These are phyloP conservation scores for Yarrowia sp. DNA, from an alignment of 805 yeast genomes.

Conservation along the genomic window DNA sequence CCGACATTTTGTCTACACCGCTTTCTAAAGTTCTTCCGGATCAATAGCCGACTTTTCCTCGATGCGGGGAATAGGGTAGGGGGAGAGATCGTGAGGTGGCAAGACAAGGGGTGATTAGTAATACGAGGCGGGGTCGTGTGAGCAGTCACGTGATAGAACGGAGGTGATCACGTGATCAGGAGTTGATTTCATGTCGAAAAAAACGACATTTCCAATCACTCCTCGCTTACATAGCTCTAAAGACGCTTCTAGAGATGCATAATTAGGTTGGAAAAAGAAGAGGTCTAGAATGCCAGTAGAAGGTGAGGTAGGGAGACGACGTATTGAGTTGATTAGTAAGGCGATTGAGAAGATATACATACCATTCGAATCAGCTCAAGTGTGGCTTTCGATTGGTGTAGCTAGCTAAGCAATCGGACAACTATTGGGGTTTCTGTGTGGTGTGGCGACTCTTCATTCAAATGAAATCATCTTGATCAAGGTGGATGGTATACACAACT, in stretches of 20 bases:
- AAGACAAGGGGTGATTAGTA: not conserved
- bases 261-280: not conserved
- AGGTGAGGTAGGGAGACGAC: not conserved
- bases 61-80: conserved; percentile 28
- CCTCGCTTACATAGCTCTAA: too few species aligned
- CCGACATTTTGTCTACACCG: too few species aligned
- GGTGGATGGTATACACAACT: too few species aligned
- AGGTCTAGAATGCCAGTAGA: conserved; percentile 5
- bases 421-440: too few species aligned
- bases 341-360: not conserved
- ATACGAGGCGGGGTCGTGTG: not conserved
- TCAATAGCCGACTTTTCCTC: conserved; percentile 1
- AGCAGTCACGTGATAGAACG: not conserved
- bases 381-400: not conserved
- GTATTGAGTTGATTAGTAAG: too few species aligned
- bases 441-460: too few species aligned
- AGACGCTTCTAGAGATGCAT: not conserved
- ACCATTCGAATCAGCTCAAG: not conserved
- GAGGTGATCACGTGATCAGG: not conserved
- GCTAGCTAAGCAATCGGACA: not conserved
- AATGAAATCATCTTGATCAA: too few species aligned
- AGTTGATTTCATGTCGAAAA: not conserved
- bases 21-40: too few species aligned
- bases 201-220: too few species aligned
- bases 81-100: not conserved